Base-by-base conservation (phyloP, 495 filamentous ascomycete genomes). In the Penicillium canescens region DNA sequence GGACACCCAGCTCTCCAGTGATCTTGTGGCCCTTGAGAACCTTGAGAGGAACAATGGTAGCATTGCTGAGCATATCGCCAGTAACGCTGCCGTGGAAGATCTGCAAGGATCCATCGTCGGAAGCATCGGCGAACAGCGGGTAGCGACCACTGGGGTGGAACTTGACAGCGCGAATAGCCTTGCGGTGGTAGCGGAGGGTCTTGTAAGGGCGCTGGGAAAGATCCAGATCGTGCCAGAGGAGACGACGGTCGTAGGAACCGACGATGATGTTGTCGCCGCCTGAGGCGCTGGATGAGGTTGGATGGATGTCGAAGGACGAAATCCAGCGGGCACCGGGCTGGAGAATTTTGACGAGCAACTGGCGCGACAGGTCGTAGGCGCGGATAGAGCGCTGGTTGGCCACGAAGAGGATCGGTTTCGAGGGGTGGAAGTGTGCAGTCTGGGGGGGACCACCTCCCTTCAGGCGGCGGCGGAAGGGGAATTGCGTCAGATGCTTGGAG, bases 151-250 rank as follows among this genome's bases (percentile, higher is more conserved):
- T 85, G 46, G 82, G 83, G 70, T 98, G 94, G 72, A 88, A 97
- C 60, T 80, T 82, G 16, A 97, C 95, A 9, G 85, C 81, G 14
- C 94, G 83, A 55, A 98, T 92, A 42, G 94, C 95, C 71, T 94
- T 89, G 59, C 80, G 72, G 71, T 98, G 94, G 73, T 96, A 98
- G 16, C 94, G 82, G 66, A 98, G 83, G 6, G 92, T 96, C 78
- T 96, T 96, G 76, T 96, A 98, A 1, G 94, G 94, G 46, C 86
- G 83, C 46, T 82, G 83, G 1, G 90, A 94, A 21, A 98, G 84
- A 53, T 98, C 95, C 23, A 98, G 81, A 73, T 98, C 94, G 66
- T 98, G 94, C 95, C 95, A 98, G 46, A 98, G 79, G 4, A 98
- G 80, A 43, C 92, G 87, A 53, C 90, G 87, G 70, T 98, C 94